These are phyloP conservation scores for Nemania serpens DNA, from an alignment of 2,329 filamentous ascomycete genomes.

Conservation along the genomic window DNA sequence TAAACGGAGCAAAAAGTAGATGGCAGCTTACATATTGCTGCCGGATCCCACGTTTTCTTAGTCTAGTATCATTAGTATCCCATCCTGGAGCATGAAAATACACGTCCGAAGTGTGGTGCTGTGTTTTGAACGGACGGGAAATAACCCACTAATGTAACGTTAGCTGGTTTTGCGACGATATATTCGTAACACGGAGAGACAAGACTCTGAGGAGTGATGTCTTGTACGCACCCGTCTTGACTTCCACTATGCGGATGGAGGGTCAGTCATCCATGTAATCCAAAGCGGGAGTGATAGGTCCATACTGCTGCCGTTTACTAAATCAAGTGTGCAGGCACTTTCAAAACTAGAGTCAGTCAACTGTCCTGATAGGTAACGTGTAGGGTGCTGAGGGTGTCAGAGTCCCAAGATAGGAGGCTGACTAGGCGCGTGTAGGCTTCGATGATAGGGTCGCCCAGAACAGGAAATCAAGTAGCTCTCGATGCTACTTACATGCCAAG, in stretches of 20 bases:
- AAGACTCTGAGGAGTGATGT: background rate
- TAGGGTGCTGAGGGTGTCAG: background rate
- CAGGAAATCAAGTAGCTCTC: background rate
- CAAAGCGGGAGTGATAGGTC: background rate
- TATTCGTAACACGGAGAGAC: too few species aligned
- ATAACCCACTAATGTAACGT: conserved; percentile 18
- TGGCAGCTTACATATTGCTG: conserved; percentile 66
- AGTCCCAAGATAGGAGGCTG: background rate
- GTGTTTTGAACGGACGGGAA: background rate
- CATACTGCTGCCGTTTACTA: conserved; percentile 73
- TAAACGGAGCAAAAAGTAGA: background rate
- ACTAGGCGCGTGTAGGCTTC: background rate
- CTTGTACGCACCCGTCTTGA: conserved; percentile 22
- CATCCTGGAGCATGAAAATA: background rate
- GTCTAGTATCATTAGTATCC: conserved; percentile 19
- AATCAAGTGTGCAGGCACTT: conserved; percentile 80
- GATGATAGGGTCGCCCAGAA: background rate
- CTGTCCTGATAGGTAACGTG: background rate
- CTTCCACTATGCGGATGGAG: conserved; percentile 14
- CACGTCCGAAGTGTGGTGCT: background rate
- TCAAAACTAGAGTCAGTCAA: conserved; percentile 7
- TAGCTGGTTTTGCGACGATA: background rate
- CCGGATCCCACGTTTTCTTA: conserved; percentile 65
- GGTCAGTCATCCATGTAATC: conserved; percentile 5
- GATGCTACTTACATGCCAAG: conserved; percentile 63